Evolutionary conservation across 495 filamentous ascomycete genomes (phyloP).

Genomic region (Daldinia vernicosa): DNA sequence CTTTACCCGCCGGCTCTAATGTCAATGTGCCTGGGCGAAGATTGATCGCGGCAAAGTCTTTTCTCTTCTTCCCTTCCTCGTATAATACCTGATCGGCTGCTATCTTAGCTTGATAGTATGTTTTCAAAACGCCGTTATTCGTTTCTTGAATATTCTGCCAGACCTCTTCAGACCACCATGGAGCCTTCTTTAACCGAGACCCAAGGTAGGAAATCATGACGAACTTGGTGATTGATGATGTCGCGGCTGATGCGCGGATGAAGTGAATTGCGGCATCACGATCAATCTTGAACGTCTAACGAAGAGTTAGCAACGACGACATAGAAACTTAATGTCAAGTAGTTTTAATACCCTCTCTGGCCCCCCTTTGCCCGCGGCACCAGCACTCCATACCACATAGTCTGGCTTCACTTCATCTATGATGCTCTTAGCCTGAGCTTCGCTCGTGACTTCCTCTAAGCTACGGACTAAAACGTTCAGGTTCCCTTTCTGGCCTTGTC

Average conservation of each 20-base stretch:
- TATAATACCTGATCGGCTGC: conserved; percentile 79
- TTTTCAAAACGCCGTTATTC: conserved; percentile 64
- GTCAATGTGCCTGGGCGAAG: conserved; percentile 74
- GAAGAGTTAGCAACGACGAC: background rate
- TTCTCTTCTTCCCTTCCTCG: conserved; percentile 55
- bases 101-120: conserved; percentile 78
- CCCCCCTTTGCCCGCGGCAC: conserved; percentile 80
- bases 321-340: background rate
- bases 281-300: conserved; percentile 63
- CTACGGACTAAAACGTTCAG: conserved; percentile 70
- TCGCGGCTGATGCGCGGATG: conserved; percentile 69
- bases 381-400: conserved; percentile 83
- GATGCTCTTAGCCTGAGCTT: conserved; percentile 67
- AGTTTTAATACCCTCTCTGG: conserved; percentile 55
- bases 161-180: conserved; percentile 72
- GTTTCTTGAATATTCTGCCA: conserved; percentile 61
- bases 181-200: conserved; percentile 64
- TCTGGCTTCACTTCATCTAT: conserved; percentile 68
- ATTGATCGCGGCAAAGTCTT: conserved; percentile 68
- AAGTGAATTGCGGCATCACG: conserved; percentile 75
- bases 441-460: conserved; percentile 72
- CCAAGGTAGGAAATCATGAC: conserved; percentile 75
- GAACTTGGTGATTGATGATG: conserved; percentile 71
- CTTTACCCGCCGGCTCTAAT: conserved; percentile 66
- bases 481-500: conserved; percentile 60